Base-by-base conservation (phyloP, 257 asterid species). In the Solanum arcanum region DNA sequence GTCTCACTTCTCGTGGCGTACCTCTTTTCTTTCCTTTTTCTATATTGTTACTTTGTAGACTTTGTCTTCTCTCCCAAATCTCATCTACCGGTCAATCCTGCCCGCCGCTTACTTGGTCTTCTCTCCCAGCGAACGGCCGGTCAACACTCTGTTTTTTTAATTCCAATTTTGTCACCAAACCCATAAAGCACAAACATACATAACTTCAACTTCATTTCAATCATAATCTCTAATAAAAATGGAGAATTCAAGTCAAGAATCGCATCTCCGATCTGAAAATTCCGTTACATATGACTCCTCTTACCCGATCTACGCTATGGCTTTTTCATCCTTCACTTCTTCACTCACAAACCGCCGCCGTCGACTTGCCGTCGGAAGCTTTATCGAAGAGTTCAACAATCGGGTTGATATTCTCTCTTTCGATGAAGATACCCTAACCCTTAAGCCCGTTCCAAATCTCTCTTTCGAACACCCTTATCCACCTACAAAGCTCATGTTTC, bases 381-480 rank as follows among this genome's bases (percentile, higher is more conserved):
- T 92, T 90, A 85, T 95, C 84, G 99, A 94, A 86, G 96, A 96
- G 35, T 88, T 90, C 89, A 91, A 88, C 92, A 97, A 95, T 90
- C 94, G 96, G 49, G 96, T 97, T 81, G 98, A 95, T 39, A 89
- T 97, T 59, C 94, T 97, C 60, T 87, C 96, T 16, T 97, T 97
- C 89, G 92, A 96, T 44, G 94, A 92, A n/a, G 96, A 96, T 3
- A 83, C 94, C 7, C 87, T 92, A 27, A 88, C 95, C 75, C 83
- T 96, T 47, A 91, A 87, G 20, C 90, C 94, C 6, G 70, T 83
- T 35, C 96, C 98, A 2, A 90, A 89, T 25, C 96, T 96, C 89
- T 92, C 93, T 84, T 94, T 97, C 91, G 89, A 93, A 14, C 99
- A 97, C 91, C 97, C 98, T 31, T 97, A 97, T 90, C 98, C 98